Percentiles rank a stretch among this genome's conserved stretches.
Evolutionary conservation across 1,284 basidiomycete species (phyloP).

Genomic region (Austropuccinia psidii): DNA sequence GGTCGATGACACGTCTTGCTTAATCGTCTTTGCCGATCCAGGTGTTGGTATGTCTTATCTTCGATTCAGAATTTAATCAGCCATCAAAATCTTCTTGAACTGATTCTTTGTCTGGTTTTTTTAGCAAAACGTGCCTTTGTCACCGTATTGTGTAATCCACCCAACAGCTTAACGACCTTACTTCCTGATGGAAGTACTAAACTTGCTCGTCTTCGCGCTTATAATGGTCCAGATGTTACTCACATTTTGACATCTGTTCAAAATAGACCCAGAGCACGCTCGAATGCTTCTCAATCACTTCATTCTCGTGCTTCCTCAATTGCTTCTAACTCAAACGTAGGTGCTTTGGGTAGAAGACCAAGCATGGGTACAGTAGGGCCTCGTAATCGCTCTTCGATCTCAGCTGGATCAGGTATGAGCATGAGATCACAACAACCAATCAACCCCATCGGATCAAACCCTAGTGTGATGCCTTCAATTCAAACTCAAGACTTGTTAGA

Average conservation of each 20-base stretch:
- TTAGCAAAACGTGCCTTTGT: constrained; percentile 90
- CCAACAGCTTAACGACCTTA: constrained; percentile 59
- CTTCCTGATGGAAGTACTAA: constrained; percentile 52
- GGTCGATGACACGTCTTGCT: constrained; percentile 89
- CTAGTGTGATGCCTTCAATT: background rate
- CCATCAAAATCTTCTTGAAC: background rate
- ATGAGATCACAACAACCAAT: background rate
- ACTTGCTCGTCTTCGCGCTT: constrained; percentile 62
- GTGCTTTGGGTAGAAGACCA: constrained; percentile 25
- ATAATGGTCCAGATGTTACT: constrained; percentile 88
- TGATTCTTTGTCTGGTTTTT: background rate
- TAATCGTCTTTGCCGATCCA: constrained; percentile 77
- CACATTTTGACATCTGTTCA: constrained; percentile 81
- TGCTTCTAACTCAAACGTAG: background rate
- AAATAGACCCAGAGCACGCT: constrained; percentile 48
- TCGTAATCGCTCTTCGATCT: constrained; percentile 25
- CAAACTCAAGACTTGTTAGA: constrained; percentile 10
- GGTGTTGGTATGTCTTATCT: constrained; percentile 49
- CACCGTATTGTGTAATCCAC: constrained; percentile 70
- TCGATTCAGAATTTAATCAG: background rate
- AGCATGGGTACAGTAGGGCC: constrained; percentile 31
- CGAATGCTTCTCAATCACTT: constrained; percentile 40
- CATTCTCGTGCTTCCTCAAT: constrained; percentile 35
- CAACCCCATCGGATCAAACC: background rate
- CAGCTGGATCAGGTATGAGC: background rate